phyloP scores from a whole-genome alignment of 306 rosid genomes.

The Canavalia ensiformis region DNA sequence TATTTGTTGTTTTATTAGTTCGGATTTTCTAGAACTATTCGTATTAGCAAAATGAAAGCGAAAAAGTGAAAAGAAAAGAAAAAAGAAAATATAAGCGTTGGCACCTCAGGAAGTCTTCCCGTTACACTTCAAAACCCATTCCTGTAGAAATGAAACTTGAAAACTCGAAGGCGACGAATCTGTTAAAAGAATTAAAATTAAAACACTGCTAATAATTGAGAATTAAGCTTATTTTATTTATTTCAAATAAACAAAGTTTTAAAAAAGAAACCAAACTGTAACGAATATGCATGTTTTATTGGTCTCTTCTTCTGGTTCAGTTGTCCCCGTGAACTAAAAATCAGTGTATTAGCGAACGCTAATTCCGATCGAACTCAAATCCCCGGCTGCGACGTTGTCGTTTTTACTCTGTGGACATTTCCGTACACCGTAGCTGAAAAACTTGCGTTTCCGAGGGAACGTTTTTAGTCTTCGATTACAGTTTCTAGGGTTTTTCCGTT shows the following conservation, averaged over 20 bases:
- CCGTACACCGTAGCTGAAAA: neutral
- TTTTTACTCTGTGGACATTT: neutral
- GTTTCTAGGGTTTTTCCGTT: slow-evolving; percentile 41
- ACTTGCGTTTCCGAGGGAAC: neutral
- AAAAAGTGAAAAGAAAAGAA: neutral
- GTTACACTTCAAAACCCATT: neutral
- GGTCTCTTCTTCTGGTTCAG: neutral
- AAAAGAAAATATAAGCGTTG: slow-evolving; percentile 29
- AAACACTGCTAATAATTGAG: neutral
- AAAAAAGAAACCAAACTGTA: neutral
- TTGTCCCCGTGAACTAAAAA: neutral
- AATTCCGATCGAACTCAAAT: slow-evolving; percentile 22
- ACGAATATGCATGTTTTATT: neutral
- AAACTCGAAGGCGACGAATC: neutral
- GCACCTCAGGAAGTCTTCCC: slow-evolving; percentile 27
- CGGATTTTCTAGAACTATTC: neutral
- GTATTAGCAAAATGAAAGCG: too few species aligned
- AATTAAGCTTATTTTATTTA: neutral
- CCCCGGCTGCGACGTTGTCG: neutral
- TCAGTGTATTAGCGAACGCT: neutral
- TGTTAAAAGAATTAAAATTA: neutral
- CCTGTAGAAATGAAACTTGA: slow-evolving; percentile 3
- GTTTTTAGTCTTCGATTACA: neutral
- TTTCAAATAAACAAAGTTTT: neutral
- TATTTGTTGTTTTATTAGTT: neutral